Conservation (phyloP, 371 early-diverging fungal species). For the Apophysomyces variabilis region DNA sequence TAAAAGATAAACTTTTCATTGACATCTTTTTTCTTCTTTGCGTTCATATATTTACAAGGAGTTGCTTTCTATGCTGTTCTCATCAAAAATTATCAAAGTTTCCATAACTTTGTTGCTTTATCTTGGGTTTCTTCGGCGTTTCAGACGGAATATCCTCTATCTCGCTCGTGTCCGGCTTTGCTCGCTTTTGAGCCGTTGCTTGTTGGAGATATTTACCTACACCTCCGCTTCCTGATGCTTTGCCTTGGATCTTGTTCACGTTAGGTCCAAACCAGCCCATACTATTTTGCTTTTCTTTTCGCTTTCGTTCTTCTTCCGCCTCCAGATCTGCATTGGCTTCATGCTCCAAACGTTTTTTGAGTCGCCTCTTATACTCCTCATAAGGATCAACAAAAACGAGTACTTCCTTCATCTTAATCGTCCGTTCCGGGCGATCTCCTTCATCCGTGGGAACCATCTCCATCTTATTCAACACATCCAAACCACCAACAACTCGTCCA, state of each 20-base stretch:
- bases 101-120: constrained; percentile 11
- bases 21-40: too few species aligned
- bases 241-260: constrained; percentile 36
- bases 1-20: too few species aligned
- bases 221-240: constrained; percentile 30
- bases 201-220: constrained; percentile 75
- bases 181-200: constrained; percentile 21
- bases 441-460: constrained; percentile 77
- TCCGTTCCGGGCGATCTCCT: constrained; percentile 72
- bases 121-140: constrained; percentile 37
- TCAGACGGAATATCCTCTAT: constrained; percentile 21
- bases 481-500: constrained; percentile 85
- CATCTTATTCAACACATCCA: constrained; percentile 80
- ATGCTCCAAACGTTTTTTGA: constrained; percentile 54
- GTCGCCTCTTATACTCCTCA: constrained; percentile 71
- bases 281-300: constrained; percentile 55
- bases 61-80: constrained; percentile 21
- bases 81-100: constrained; percentile 17
- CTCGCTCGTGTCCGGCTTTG: background rate
- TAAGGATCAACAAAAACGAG: constrained; percentile 86
- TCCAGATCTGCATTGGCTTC: constrained; percentile 49
- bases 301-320: constrained; percentile 42
- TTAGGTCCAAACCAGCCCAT: constrained; percentile 80
- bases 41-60: too few species aligned
- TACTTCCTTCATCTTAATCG: constrained; percentile 75